Evolutionary conservation across 352 stramenopile genomes (phyloP).

Genomic region (Thraustochytrium striatum): DNA sequence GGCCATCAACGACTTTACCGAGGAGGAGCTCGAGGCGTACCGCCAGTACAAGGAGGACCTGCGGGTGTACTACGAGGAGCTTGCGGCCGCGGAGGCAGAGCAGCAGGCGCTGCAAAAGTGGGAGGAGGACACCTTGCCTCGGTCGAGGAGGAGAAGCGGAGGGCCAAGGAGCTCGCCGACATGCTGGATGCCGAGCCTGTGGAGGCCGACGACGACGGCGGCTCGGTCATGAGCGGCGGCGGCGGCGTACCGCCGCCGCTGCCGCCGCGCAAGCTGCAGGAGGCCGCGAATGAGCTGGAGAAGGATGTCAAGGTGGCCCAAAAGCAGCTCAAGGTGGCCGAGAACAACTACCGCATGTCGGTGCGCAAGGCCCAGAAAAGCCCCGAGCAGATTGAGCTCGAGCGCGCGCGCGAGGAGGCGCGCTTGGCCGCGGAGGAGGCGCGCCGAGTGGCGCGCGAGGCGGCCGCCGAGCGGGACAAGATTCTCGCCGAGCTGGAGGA

Average conservation of each 20-base stretch:
- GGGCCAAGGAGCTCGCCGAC: not conserved
- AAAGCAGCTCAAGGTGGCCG: not conserved
- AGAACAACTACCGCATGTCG: not conserved
- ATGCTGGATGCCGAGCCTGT: not conserved
- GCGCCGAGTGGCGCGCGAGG: not conserved
- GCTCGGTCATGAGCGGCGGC: not conserved
- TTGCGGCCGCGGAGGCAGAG: constrained; percentile 37
- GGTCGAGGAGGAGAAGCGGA: not conserved
- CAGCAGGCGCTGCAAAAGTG: constrained; percentile 13
- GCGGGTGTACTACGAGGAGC: constrained; percentile 29
- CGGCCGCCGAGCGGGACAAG: constrained; percentile 13
- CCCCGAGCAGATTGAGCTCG: not conserved
- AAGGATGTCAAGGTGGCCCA: constrained; percentile 15
- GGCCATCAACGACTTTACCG: constrained; percentile 11
- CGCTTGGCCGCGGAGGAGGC: constrained; percentile 13
- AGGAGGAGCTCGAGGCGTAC: constrained; percentile 33
- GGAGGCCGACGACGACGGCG: not conserved
- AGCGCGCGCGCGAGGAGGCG: not conserved
- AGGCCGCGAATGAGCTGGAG: constrained; percentile 19
- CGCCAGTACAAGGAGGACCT: constrained; percentile 39
- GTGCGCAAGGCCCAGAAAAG: not conserved
- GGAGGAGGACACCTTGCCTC: constrained; percentile 23
- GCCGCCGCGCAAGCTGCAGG: constrained; percentile 15
- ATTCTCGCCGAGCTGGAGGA: constrained; percentile 35
- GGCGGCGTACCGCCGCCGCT: constrained; percentile 2